Evolutionary conservation across 1,139 yeast genomes (phyloP).

Genomic region (Yamadazyma songkhlaensis): DNA sequence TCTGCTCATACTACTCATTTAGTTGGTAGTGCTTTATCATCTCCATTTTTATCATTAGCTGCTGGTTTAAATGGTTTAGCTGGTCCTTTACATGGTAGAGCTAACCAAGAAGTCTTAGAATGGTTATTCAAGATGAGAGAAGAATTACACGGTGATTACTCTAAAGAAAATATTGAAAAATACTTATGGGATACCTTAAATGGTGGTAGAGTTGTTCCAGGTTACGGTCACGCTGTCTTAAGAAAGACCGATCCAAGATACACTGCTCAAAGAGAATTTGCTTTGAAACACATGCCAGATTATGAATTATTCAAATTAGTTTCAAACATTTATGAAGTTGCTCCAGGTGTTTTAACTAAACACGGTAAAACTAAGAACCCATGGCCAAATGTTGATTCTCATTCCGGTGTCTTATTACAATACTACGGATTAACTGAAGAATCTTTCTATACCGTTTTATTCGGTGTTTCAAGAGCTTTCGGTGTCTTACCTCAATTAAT

Average conservation of each 20-base stretch:
- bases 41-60: conserved; percentile 88
- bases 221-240: conserved; percentile 96
- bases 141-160: conserved; percentile 69
- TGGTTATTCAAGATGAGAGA: conserved; percentile 84
- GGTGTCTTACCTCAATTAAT: conserved; percentile 97
- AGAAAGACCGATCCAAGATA: conserved; percentile 98
- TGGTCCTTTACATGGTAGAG: conserved; percentile 98
- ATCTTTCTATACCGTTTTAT: conserved; percentile 94
- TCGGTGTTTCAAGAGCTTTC: conserved; percentile 97
- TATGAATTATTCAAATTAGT: conserved; percentile 90
- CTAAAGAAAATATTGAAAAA: conserved; percentile 74
- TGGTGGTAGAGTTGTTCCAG: conserved; percentile 95
- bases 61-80: conserved; percentile 98
- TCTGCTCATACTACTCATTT: conserved; percentile 97
- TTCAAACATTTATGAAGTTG: conserved; percentile 87
- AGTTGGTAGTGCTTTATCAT: conserved; percentile 93
- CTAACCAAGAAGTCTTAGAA: conserved; percentile 96
- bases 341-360: conserved; percentile 90
- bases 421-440: conserved; percentile 96
- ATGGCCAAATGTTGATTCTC: conserved; percentile 98
- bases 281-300: conserved; percentile 96
- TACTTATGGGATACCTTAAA: conserved; percentile 91
- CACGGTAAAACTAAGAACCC: conserved; percentile 99
- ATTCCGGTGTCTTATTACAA: conserved; percentile 94
- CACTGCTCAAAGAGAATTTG: conserved; percentile 96